Evolutionary conservation across 2,329 filamentous ascomycete species (phyloP).

Genomic region (Metarhizium humberi): DNA sequence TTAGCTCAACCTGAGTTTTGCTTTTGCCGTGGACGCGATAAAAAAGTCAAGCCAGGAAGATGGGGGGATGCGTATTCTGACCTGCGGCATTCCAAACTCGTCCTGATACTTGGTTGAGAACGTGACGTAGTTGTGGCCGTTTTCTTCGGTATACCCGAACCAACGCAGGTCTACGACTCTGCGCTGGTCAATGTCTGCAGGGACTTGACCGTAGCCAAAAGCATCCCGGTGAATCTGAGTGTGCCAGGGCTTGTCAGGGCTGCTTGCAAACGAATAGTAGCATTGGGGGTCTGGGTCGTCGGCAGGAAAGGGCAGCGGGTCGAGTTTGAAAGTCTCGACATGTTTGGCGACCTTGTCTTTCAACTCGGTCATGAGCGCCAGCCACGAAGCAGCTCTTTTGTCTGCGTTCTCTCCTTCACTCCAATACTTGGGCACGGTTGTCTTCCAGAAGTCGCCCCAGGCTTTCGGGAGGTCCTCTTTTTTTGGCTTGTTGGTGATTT

Average conservation of each 20-base stretch:
- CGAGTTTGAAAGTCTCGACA: neutral
- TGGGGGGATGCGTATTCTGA: neutral
- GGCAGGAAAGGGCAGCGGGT: neutral
- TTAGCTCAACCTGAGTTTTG: neutral
- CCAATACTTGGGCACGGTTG: neutral
- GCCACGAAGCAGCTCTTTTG: neutral
- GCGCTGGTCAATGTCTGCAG: neutral
- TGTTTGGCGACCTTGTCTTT: neutral
- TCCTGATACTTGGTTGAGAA: neutral
- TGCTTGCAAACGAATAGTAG: neutral
- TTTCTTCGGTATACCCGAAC: neutral
- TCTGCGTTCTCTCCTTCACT: neutral
- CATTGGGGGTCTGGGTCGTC: neutral
- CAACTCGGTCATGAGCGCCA: neutral
- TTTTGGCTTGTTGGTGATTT: too few species aligned
- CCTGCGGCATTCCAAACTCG: neutral
- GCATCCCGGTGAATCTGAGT: neutral
- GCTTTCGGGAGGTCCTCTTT: too few species aligned
- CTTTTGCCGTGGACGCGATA: neutral
- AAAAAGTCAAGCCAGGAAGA: neutral
- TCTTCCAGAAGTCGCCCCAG: neutral
- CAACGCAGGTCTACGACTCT: neutral
- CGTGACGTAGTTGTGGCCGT: accelerated
- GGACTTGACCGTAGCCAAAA: neutral
- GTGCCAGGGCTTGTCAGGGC: neutral